Evolutionary conservation across 495 filamentous ascomycete genomes (phyloP).

Genomic region (Paragyromitra xinjiangensis): DNA sequence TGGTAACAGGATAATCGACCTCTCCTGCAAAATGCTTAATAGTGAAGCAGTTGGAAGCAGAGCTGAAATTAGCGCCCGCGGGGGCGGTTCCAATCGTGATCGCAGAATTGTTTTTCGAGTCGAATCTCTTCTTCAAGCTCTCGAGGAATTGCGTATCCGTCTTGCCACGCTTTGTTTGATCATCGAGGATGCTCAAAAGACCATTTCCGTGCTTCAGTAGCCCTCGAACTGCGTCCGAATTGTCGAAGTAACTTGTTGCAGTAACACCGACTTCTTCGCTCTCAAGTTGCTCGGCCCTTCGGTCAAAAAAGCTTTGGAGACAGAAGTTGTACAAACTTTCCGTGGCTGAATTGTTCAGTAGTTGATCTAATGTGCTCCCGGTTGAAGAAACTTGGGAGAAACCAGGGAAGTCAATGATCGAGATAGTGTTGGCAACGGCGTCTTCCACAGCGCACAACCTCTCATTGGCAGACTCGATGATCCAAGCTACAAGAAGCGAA

Average conservation of each 20-base stretch:
- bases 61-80: conserved; percentile 81
- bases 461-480: conserved; percentile 92
- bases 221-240: conserved; percentile 89
- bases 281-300: conserved; percentile 87
- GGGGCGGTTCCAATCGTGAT: conserved; percentile 77
- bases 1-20: conserved; percentile 89
- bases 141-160: conserved; percentile 90
- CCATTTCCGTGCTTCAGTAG: conserved; percentile 92
- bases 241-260: conserved; percentile 95
- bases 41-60: conserved; percentile 77
- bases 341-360: conserved; percentile 91
- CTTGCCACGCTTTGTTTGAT: conserved; percentile 88
- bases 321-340: conserved; percentile 93
- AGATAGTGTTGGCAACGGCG: conserved; percentile 88
- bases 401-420: conserved; percentile 94
- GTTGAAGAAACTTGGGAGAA: conserved; percentile 86
- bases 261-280: conserved; percentile 89
- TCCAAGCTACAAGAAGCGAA: conserved; percentile 90
- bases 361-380: conserved; percentile 85
- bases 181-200: conserved; percentile 89
- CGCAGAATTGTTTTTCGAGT: conserved; percentile 84
- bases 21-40: conserved; percentile 96
- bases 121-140: conserved; percentile 87
- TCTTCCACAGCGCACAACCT: conserved; percentile 87
- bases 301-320: conserved; percentile 93